Evolutionary conservation across 169 alveolate genomes (phyloP).

Genomic region (Neospora caninum): DNA sequence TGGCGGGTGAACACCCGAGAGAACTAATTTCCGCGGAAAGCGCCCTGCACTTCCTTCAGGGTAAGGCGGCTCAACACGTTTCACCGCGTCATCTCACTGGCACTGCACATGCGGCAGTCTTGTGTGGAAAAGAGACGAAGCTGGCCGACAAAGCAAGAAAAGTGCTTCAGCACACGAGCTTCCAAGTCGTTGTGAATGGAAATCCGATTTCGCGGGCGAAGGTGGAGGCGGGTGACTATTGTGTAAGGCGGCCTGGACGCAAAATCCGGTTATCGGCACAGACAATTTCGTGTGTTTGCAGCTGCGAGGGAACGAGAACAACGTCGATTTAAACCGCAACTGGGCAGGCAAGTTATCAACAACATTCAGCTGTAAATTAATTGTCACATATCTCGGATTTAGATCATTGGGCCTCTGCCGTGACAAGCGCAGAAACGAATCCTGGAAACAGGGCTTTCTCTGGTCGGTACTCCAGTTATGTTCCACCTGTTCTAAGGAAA

Average conservation of each 20-base stretch:
- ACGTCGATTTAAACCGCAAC: conserved; percentile 56
- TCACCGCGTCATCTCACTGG: neutral
- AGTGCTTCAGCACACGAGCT: conserved; percentile 14
- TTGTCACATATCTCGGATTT: neutral
- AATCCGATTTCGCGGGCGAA: conserved; percentile 49
- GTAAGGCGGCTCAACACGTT: neutral
- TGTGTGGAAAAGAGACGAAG: conserved; percentile 38
- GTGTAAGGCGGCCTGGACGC: neutral
- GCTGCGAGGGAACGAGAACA: conserved; percentile 57
- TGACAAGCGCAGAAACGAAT: conserved; percentile 8
- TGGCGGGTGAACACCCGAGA: conserved; percentile 59
- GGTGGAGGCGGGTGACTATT: conserved; percentile 59
- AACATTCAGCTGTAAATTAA: neutral
- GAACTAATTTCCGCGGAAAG: conserved; percentile 54
- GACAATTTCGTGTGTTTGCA: neutral
- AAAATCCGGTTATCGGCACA: neutral
- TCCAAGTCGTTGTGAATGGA: conserved; percentile 50
- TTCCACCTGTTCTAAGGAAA: neutral
- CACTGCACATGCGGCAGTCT: neutral
- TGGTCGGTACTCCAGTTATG: neutral
- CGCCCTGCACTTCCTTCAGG: conserved; percentile 53
- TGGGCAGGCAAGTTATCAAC: conserved; percentile 37
- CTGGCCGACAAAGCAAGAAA: conserved; percentile 19
- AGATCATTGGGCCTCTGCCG: conserved; percentile 45
- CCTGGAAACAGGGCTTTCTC: conserved; percentile 47